Base-by-base conservation (phyloP, 2,329 filamentous ascomycete genomes). In the Phialocephala subalpina region DNA sequence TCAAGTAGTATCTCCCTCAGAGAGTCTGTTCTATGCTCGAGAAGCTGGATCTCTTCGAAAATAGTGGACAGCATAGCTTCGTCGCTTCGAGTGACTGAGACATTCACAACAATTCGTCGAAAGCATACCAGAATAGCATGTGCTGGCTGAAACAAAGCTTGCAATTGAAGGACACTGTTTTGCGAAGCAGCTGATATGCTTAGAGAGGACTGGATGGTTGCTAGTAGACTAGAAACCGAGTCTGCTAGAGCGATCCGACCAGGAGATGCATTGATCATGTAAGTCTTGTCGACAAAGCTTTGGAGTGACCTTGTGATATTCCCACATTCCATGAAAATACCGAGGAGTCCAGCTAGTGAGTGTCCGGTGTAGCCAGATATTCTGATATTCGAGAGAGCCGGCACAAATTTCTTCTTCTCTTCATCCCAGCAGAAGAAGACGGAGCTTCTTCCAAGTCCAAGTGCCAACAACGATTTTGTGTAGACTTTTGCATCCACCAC, bases 371-470 rank as follows among this genome's bases (percentile, higher is more conserved):
- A 74, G 5, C 76, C 76, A 0, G 86, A 84, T 49, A 88, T 81
- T 57, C 86, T 82, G 67, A 87, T 80, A 7, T 79, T 76, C 0
- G 80, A 72, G 0, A 85, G 71, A 1, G 78, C 77, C 11, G 84
- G 81, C 18, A 79, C 76, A 71, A 94, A 93, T 0, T 79, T 80
- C 27, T 78, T 78, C 33, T 82, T 81, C 2, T 81, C 80, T 1
- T 81, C 75, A 59, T 89, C 81, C 82, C 87, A 93, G 0, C 78
- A 74, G 76, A 93, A 96, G 38, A 96, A 84, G 1, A 91, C 82
- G 0, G 92, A 94, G 45, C 88, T 89, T 57, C 91, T 84, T 0
- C 92, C 92, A 6, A 94, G 83, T 0, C 88, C 87, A 0, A 95
- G 80, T 14, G 88, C 85, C 67, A 91, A 81, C 0, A 95, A 79